Evolutionary conservation across 805 yeast genomes (phyloP).

Genomic region (Teunomyces kruisii): DNA sequence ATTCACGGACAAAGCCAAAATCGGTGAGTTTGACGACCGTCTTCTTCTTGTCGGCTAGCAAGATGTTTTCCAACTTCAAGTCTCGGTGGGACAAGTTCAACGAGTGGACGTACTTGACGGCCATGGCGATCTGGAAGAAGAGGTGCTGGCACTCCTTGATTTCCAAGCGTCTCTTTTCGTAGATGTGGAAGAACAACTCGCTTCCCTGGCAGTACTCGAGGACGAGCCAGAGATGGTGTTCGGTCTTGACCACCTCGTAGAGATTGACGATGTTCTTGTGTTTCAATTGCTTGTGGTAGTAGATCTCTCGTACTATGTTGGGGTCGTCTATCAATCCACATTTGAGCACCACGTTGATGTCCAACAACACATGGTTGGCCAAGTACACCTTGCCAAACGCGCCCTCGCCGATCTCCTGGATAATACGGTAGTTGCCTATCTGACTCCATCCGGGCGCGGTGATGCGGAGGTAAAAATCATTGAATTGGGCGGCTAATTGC

Average conservation of each 20-base stretch:
- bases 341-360: constrained; percentile 76
- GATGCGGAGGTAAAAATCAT: constrained; percentile 48
- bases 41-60: constrained; percentile 52
- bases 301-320: constrained; percentile 85
- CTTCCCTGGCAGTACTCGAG: constrained; percentile 86
- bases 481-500: constrained; percentile 63
- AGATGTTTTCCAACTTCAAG: constrained; percentile 75
- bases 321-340: constrained; percentile 77
- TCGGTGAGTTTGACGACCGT: constrained; percentile 77
- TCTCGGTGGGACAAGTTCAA: constrained; percentile 83
- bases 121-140: constrained; percentile 66
- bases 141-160: constrained; percentile 49
- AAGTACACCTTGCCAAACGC: constrained; percentile 89
- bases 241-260: constrained; percentile 84
- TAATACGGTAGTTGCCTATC: constrained; percentile 78
- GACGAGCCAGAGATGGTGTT: constrained; percentile 78
- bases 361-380: constrained; percentile 75
- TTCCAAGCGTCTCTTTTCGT: constrained; percentile 51
- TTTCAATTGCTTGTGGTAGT: constrained; percentile 78
- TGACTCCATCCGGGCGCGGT: constrained; percentile 52
- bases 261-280: constrained; percentile 83
- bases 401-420: constrained; percentile 83
- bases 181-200: constrained; percentile 68
- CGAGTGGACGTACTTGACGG: constrained; percentile 72
- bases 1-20: constrained; percentile 91